These are phyloP conservation scores for Heliamphora exappendiculata DNA, from an alignment of 148 eudicot genomes.

Conservation along the genomic window DNA sequence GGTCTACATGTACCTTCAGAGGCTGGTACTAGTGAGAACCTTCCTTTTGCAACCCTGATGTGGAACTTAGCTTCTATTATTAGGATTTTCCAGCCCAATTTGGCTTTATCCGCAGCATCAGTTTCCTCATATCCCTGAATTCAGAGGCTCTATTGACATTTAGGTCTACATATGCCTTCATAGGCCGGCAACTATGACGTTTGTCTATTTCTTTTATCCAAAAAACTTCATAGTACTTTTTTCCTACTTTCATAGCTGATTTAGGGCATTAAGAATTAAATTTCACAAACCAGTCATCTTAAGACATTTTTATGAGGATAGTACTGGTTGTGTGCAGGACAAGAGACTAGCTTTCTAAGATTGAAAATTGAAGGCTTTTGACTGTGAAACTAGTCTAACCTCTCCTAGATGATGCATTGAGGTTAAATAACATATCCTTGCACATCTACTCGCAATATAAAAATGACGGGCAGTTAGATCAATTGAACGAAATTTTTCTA, in stretches of 20 bases:
- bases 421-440: not conserved
- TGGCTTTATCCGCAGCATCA: not conserved
- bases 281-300: not conserved
- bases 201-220: not conserved
- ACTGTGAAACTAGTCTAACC: not conserved
- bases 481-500: not conserved
- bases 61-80: not conserved
- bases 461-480: not conserved
- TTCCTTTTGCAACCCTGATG: too few relatives aligned
- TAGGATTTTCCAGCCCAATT: not conserved
- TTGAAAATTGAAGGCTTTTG: not conserved
- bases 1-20: not conserved
- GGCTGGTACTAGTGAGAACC: not conserved
- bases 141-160: not conserved
- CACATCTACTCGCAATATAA: not conserved
- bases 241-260: not conserved
- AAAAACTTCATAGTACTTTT: not conserved
- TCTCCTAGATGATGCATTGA: not conserved
- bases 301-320: not conserved
- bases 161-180: not conserved
- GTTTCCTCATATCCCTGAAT: not conserved
- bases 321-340: not conserved
- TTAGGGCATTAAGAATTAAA: not conserved
- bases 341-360: not conserved
- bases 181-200: not conserved